phyloP scores from a whole-genome alignment of 2,329 filamentous ascomycete species.

The Penicillium fuscoglaucum region DNA sequence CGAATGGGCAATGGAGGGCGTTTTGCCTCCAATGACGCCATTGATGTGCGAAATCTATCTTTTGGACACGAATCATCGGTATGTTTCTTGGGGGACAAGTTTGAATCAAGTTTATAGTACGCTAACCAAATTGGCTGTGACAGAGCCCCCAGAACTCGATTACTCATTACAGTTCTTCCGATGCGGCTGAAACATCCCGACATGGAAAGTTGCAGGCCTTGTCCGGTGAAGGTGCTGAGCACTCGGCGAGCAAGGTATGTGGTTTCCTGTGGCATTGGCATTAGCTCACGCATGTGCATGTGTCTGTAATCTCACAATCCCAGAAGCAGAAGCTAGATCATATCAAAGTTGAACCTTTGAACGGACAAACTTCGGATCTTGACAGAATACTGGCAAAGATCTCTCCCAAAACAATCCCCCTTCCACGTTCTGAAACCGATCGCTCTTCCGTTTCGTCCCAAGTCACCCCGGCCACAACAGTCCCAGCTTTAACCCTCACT shows the following conservation, averaged over 20 bases:
- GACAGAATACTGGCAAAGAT: constrained; percentile 59
- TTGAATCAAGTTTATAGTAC: neutral
- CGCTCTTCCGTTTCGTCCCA: constrained; percentile 22
- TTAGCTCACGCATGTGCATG: neutral
- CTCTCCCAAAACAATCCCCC: constrained; percentile 34
- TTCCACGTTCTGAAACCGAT: constrained; percentile 22
- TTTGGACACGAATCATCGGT: constrained; percentile 32
- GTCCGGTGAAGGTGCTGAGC: constrained; percentile 26
- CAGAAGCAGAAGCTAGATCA: constrained; percentile 52
- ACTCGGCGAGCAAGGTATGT: constrained; percentile 41
- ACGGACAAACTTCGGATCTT: constrained; percentile 51
- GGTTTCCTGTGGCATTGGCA: neutral
- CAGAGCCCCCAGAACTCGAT: constrained; percentile 31
- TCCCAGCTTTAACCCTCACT: constrained; percentile 4
- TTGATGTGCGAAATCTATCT: constrained; percentile 18
- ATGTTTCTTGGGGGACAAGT: constrained; percentile 9
- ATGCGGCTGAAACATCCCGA: constrained; percentile 37
- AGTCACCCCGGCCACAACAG: constrained; percentile 17
- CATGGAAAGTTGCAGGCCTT: constrained; percentile 35
- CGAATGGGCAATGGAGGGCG: constrained; percentile 26
- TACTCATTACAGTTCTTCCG: constrained; percentile 29
- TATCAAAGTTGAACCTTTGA: constrained; percentile 28
- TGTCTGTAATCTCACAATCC: constrained; percentile 34
- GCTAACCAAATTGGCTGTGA: neutral
- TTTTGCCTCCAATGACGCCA: constrained; percentile 22